These are phyloP conservation scores for Xylaria palmicola DNA, from an alignment of 495 filamentous ascomycete species.

Conservation along the genomic window DNA sequence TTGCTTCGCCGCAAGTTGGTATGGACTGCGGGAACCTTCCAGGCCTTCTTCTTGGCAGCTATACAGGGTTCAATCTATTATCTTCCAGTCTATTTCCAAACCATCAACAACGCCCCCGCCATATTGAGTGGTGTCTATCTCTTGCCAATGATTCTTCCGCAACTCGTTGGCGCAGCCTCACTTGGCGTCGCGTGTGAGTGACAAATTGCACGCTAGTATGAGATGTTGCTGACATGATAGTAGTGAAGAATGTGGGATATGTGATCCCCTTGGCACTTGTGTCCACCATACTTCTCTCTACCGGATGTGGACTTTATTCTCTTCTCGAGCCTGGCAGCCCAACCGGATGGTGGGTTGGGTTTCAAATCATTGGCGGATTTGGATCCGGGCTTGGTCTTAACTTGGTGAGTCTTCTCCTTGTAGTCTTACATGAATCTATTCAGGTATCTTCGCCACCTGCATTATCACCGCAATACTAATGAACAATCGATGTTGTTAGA, in stretches of 20 bases:
- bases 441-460: too few species aligned
- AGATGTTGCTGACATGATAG: background rate
- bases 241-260: background rate
- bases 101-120: conserved; percentile 45
- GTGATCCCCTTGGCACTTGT: background rate
- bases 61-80: conserved; percentile 31
- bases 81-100: conserved; percentile 66
- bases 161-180: conserved; percentile 42
- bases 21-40: conserved; percentile 18
- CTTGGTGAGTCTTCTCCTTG: background rate
- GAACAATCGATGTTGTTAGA: conserved; percentile 1
- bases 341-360: background rate
- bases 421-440: background rate
- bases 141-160: conserved; percentile 42
- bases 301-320: background rate
- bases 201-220: background rate
- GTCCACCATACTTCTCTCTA: background rate
- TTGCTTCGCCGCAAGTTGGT: conserved; percentile 19
- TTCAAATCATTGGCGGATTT: background rate
- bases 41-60: conserved; percentile 15
- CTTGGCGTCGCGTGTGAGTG: conserved; percentile 18
- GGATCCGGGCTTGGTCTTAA: background rate
- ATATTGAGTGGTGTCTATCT: conserved; percentile 49
- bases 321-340: background rate
- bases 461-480: too few species aligned